Percentiles rank a stretch among this genome's conserved stretches.
Evolutionary conservation across 257 asterid genomes (phyloP).

Genomic region (Rauvolfia tetraphylla): DNA sequence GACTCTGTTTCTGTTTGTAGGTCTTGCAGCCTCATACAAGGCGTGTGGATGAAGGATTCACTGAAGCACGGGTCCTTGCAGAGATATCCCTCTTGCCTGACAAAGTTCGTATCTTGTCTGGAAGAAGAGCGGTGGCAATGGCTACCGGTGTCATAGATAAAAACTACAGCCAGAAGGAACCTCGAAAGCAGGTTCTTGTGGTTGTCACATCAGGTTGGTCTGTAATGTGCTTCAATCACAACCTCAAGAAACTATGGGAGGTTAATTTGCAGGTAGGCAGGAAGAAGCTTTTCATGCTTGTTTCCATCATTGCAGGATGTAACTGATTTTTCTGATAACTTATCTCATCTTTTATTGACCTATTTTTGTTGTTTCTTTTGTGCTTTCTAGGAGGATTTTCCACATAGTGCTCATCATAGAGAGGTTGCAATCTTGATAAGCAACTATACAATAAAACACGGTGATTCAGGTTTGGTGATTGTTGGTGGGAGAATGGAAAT

Average conservation of each 20-base stretch:
- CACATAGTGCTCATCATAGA: conserved; percentile 95
- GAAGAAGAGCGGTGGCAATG: conserved; percentile 97
- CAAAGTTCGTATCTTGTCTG: conserved; percentile 77
- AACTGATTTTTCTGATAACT: not conserved
- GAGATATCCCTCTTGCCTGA: conserved; percentile 90
- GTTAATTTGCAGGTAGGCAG: conserved; percentile 71
- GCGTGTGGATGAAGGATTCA: conserved; percentile 92
- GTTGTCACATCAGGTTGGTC: conserved; percentile 97
- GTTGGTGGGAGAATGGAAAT: conserved; percentile 99
- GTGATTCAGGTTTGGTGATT: conserved; percentile 88
- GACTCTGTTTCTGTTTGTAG: conserved; percentile 35
- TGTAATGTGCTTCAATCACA: conserved; percentile 98
- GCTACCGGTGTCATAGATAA: conserved; percentile 85
- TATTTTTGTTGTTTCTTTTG: conserved; percentile 16
- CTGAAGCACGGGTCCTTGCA: conserved; percentile 78
- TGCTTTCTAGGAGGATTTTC: conserved; percentile 75
- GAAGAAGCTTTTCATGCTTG: not conserved
- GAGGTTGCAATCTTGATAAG: conserved; percentile 84
- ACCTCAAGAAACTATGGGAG: conserved; percentile 95
- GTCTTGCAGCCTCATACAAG: conserved; percentile 84
- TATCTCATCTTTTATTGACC: not conserved
- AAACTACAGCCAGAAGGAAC: conserved; percentile 58
- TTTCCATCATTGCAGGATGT: not conserved
- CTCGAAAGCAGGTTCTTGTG: conserved; percentile 82
- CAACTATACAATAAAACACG: conserved; percentile 89